Evolutionary conservation across 148 eudicot genomes (phyloP), one percentile per base, ranked within the genome.

Genomic region (Vaccinium myrtillus): DNA sequence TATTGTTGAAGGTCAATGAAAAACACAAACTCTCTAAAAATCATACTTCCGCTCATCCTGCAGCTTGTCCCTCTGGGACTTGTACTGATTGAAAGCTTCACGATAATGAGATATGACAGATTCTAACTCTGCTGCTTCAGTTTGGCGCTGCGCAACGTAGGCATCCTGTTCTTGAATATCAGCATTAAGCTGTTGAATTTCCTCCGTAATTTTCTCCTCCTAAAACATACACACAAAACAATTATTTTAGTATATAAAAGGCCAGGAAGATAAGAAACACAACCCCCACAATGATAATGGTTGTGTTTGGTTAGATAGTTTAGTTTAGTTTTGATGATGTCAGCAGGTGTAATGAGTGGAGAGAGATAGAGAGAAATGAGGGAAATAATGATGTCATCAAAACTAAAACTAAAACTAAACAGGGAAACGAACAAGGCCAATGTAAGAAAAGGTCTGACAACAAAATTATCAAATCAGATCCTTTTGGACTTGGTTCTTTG

Each of bases 1-100:
- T 32, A 81, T 23, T 49, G 46, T 59, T 54, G 32, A 78, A 79
- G 23, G 73, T 50, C 11, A 54, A 46, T 11, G 51, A 80, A 63
- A 43, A 80, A 74, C 69, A 50, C 77, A 86, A 53, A 50, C 51
- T 16, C 21, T 6, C 8, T 59, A 79, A 81, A 75, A 51, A 81
- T 81, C 92, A 84, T 92, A 97, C 99, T 95, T 97, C 85, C 99
- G 89, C 84, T 93, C 92, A 87, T 94, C 98, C 79, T 92, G 98
- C 88, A 97, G 90, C 87, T 80, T 86, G 87, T 94, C 98, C 87
- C 98, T 92, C 83, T 91, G 86, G 75, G 90, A 83, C 89, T 95
- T 97, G 81, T 84, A 91, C 83, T 88, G 87, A 85, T 88, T 86
- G 84, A 89, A 95, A 36, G 88, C 90, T 75, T 91, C 90, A 61